A percentile compares a stretch with the other conserved stretches of the same genome.
These are phyloP conservation scores for Anethum foeniculum DNA, from an alignment of 140 eudicot genomes.

Conservation along the genomic window DNA sequence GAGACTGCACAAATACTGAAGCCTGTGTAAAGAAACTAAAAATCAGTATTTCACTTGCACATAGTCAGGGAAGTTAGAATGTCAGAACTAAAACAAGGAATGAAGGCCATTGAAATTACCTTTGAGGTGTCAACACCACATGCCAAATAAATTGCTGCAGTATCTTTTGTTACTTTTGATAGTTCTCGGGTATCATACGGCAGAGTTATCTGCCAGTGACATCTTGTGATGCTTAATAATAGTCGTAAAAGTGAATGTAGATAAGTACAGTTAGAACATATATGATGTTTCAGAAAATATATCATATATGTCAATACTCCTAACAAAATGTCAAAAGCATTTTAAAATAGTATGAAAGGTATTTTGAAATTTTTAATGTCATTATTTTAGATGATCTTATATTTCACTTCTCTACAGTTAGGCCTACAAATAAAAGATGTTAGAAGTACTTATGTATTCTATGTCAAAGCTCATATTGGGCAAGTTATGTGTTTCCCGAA, in stretches of 20 bases:
- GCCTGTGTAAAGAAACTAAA: conserved; percentile 43
- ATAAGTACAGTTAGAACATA: not conserved
- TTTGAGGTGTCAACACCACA: conserved; percentile 90
- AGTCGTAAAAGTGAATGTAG: not conserved
- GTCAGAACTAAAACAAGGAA: conserved; percentile 6
- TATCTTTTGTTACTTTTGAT: conserved; percentile 79
- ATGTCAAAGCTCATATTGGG: not conserved
- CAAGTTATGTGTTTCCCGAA: not conserved
- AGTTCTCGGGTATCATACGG: conserved; percentile 79
- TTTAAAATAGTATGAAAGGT: not conserved
- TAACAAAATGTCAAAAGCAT: not conserved
- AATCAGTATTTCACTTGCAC: conserved; percentile 8
- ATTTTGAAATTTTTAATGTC: not conserved
- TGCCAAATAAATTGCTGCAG: conserved; percentile 96
- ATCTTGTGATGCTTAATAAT: not conserved
- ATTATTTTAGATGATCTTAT: not conserved
- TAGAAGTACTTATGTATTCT: not conserved
- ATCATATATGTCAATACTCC: not conserved
- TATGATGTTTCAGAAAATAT: not conserved
- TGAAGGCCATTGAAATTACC: conserved; percentile 29
- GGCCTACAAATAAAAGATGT: not conserved
- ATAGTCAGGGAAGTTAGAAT: not conserved
- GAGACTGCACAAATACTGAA: conserved; percentile 93
- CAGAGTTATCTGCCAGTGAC: conserved; percentile 70
- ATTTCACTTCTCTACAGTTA: not conserved